These are phyloP conservation scores for Penicillium antarcticum DNA, from an alignment of 495 filamentous ascomycete species.

Conservation along the genomic window DNA sequence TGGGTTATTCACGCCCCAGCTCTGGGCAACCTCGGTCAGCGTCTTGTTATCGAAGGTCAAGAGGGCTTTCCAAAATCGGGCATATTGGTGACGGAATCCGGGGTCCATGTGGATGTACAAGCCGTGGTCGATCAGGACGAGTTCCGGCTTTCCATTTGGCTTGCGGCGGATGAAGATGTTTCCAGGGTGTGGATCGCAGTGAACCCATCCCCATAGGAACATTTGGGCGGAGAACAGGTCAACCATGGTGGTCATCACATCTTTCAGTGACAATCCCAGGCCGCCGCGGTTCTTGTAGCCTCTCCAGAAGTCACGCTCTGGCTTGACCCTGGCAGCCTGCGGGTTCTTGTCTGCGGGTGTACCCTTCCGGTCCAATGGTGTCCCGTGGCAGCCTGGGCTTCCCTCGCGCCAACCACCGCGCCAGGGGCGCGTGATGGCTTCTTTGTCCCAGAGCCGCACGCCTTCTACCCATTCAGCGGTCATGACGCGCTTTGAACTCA, in stretches of 20 bases:
- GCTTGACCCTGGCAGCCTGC: slow-evolving; percentile 61
- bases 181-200: slow-evolving; percentile 94
- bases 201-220: slow-evolving; percentile 91
- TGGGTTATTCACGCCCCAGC: slow-evolving; percentile 84
- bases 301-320: slow-evolving; percentile 74
- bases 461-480: slow-evolving; percentile 98
- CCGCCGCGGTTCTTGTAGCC: slow-evolving; percentile 68
- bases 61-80: slow-evolving; percentile 87
- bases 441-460: slow-evolving; percentile 85
- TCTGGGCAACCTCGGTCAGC: slow-evolving; percentile 61
- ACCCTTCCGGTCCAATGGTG: slow-evolving; percentile 53
- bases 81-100: slow-evolving; percentile 83
- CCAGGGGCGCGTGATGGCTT: slow-evolving; percentile 70
- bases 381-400: slow-evolving; percentile 73
- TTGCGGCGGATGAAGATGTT: slow-evolving; percentile 93
- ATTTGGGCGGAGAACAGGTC: slow-evolving; percentile 95
- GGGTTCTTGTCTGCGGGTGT: slow-evolving; percentile 21
- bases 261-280: slow-evolving; percentile 73
- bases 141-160: slow-evolving; percentile 75
- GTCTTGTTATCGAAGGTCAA: slow-evolving; percentile 90
- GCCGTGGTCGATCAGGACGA: slow-evolving; percentile 95
- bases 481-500: slow-evolving; percentile 81
- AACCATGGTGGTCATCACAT: slow-evolving; percentile 94
- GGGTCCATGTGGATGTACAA: slow-evolving; percentile 89
- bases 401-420: slow-evolving; percentile 69